Conservation (phyloP, 345 rosid species). For the Salix koriyanagi region DNA sequence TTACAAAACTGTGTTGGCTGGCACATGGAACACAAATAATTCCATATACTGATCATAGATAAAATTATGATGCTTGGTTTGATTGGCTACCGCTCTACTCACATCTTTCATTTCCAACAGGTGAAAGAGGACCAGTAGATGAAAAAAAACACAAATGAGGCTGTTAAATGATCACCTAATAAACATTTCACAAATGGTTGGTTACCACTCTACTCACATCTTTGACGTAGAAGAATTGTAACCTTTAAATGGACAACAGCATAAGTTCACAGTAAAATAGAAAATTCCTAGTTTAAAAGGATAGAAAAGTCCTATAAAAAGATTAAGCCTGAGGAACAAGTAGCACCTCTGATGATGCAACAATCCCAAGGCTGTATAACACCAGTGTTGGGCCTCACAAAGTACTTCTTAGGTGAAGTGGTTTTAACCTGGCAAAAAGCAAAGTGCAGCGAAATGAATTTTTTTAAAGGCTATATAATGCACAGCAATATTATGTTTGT, state of each 20-base stretch:
- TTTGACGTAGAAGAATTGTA: neutral
- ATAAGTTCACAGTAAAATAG: neutral
- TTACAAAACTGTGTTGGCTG: neutral
- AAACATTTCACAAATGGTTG: neutral
- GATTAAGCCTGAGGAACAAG: constrained; percentile 1
- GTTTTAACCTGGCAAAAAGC: constrained; percentile 69
- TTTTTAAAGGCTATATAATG: neutral
- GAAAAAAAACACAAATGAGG: neutral
- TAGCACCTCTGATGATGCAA: constrained; percentile 61
- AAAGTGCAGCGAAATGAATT: neutral
- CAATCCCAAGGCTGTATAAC: constrained; percentile 81
- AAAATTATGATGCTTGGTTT: neutral
- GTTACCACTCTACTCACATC: neutral
- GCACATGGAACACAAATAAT: neutral
- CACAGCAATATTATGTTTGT: neutral
- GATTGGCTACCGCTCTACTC: too few species aligned
- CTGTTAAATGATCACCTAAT: neutral
- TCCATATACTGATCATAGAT: neutral
- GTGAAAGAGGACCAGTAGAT: neutral
- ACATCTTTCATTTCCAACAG: neutral
- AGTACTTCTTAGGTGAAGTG: constrained; percentile 95
- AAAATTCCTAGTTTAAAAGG: neutral
- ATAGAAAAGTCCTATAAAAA: neutral
- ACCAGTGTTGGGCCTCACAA: constrained; percentile 89
- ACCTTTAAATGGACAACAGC: neutral